phyloP scores from a whole-genome alignment of 768 basidiomycete species.

The Naganishia vishniacii region DNA sequence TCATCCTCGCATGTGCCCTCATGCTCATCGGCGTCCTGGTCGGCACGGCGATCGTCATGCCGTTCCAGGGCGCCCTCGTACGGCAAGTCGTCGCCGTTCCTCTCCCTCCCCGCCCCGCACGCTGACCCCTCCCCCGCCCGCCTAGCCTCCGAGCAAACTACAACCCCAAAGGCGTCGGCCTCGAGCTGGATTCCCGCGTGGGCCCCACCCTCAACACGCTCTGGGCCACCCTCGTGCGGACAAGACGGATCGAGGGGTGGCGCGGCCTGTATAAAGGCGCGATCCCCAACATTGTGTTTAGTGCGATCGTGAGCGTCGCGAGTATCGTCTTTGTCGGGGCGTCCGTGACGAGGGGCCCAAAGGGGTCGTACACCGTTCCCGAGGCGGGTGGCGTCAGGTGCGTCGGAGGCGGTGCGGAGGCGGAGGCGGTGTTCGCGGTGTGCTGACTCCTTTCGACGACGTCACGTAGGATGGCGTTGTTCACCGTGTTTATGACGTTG shows the following conservation, averaged over 20 bases:
- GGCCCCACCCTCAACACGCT: constrained; percentile 45
- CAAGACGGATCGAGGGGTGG: constrained; percentile 47
- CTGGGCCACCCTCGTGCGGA: constrained; percentile 40
- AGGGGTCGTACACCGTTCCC: constrained; percentile 45
- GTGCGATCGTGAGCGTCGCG: constrained; percentile 41
- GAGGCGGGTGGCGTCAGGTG: constrained; percentile 45
- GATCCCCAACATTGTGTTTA: constrained; percentile 39
- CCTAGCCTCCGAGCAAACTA: constrained; percentile 44
- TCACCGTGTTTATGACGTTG: constrained; percentile 44
- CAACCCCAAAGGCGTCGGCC: constrained; percentile 45
- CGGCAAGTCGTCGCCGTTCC: constrained; percentile 8
- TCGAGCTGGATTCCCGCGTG: constrained; percentile 44
- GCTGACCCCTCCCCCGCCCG: neutral
- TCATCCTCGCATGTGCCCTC: constrained; percentile 41
- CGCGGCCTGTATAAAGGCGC: constrained; percentile 48
- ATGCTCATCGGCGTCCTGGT: constrained; percentile 42
- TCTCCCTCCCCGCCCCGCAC: neutral
- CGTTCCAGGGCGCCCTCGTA: constrained; percentile 47
- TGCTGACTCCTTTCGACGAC: neutral
- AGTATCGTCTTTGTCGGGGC: constrained; percentile 48
- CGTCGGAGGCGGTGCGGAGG: constrained; percentile 16
- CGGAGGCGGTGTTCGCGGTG: no score
- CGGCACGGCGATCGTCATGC: constrained; percentile 44
- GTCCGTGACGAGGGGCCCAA: constrained; percentile 41
- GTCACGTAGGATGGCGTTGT: constrained; percentile 41